Conservation (phyloP, 1,139 yeast species). For the Yamadazyma spencermartinsiae region DNA sequence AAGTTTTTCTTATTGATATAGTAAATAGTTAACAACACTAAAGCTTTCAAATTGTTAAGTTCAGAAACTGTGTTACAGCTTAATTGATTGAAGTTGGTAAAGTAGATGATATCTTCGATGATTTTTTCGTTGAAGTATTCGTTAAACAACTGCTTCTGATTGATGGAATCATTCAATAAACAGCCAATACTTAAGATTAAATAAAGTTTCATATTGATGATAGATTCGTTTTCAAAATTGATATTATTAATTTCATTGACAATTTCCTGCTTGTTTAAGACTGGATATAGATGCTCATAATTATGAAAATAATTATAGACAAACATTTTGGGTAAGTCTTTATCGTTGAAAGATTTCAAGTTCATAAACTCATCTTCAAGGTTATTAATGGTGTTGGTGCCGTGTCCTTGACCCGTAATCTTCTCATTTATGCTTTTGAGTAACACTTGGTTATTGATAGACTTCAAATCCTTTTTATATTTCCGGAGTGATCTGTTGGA, state of each 20-base stretch:
- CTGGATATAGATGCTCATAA: constrained; percentile 38
- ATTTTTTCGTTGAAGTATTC: constrained; percentile 33
- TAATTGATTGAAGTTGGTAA: constrained; percentile 26
- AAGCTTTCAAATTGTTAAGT: constrained; percentile 20
- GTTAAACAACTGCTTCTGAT: constrained; percentile 22
- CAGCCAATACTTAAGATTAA: constrained; percentile 44
- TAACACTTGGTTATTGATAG: constrained; percentile 6
- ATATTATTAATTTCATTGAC: constrained; percentile 23
- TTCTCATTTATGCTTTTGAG: constrained; percentile 4
- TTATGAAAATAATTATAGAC: constrained; percentile 39
- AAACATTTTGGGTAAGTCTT: constrained; percentile 31
- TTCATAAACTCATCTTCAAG: constrained; percentile 39
- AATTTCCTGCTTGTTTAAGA: constrained; percentile 27
- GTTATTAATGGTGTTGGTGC: constrained; percentile 6
- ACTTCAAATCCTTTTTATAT: constrained; percentile 1
- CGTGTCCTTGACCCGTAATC: background rate
- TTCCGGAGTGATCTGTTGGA: background rate
- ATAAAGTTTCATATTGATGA: constrained; percentile 40
- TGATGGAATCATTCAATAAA: constrained; percentile 33
- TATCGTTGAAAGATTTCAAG: constrained; percentile 30
- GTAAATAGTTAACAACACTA: constrained; percentile 34
- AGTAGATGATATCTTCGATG: constrained; percentile 36
- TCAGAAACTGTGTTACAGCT: constrained; percentile 5
- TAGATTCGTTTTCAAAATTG: constrained; percentile 36
- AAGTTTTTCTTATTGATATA: constrained; percentile 29